Evolutionary conservation across 2,329 filamentous ascomycete species (phyloP).

Genomic region (Penicillium rolfsii): DNA sequence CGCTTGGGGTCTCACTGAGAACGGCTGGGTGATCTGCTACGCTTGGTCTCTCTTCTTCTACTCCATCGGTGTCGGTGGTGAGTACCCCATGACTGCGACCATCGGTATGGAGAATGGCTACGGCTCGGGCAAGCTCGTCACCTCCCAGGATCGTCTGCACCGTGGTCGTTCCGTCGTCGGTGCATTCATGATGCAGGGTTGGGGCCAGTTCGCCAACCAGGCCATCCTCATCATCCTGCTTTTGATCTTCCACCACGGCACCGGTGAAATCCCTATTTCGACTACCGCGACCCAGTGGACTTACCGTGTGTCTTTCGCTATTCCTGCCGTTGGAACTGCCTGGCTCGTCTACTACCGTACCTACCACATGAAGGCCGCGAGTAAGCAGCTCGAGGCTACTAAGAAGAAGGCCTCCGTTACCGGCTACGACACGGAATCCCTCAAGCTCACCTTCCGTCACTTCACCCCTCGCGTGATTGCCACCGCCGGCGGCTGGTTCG

Average conservation of each 20-base stretch:
- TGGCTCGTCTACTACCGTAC: constrained; percentile 96
- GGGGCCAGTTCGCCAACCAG: constrained; percentile 95
- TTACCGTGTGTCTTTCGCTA: constrained; percentile 87
- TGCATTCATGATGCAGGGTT: constrained; percentile 97
- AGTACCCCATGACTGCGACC: constrained; percentile 96
- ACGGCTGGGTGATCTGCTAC: constrained; percentile 97
- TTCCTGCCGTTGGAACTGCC: constrained; percentile 84
- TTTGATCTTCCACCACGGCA: constrained; percentile 82
- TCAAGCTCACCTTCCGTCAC: constrained; percentile 74
- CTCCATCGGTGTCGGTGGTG: constrained; percentile 68
- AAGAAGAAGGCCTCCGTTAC: constrained; percentile 88
- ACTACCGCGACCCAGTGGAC: constrained; percentile 77
- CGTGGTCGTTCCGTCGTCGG: constrained; percentile 93
- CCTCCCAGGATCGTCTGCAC: constrained; percentile 88
- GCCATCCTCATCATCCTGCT: constrained; percentile 82
- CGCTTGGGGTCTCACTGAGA: constrained; percentile 80
- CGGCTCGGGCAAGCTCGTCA: constrained; percentile 80
- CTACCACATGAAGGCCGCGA: constrained; percentile 88
- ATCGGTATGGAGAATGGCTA: constrained; percentile 90
- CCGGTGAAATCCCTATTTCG: constrained; percentile 75
- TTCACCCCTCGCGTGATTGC: constrained; percentile 86
- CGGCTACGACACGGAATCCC: constrained; percentile 83
- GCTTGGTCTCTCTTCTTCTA: constrained; percentile 93
- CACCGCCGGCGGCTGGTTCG: constrained; percentile 88
- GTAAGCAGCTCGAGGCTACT: constrained; percentile 77